phyloP scores from a whole-genome alignment of 2,329 filamentous ascomycete species.

The Coleophoma crateriformis region DNA sequence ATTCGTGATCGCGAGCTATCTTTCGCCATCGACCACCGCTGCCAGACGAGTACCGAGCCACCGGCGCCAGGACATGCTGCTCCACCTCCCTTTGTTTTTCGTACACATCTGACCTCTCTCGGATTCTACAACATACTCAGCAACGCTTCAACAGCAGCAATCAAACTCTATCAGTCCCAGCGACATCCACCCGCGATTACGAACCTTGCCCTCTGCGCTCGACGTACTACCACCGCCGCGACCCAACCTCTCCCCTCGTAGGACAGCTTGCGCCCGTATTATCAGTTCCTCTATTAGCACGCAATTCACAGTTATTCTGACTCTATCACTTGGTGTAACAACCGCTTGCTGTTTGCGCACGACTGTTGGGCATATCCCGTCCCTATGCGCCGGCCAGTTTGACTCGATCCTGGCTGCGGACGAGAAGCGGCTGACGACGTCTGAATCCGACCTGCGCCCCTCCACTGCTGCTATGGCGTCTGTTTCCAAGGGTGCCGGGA shows the following conservation, averaged over 20 bases:
- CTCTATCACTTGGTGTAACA: background rate
- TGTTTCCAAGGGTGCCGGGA: constrained; percentile 13
- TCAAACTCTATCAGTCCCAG: too few relatives aligned
- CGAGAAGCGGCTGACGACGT: background rate
- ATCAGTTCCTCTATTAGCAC: background rate
- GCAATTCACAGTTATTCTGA: background rate
- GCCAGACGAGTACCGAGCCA: too few relatives aligned
- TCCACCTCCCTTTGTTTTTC: too few relatives aligned
- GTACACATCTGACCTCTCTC: too few relatives aligned
- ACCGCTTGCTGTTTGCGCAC: background rate
- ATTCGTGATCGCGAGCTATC: too few relatives aligned
- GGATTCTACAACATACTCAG: too few relatives aligned
- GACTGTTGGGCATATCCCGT: background rate
- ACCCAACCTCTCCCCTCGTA: background rate
- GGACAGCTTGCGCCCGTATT: background rate
- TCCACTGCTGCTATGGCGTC: constrained; percentile 16
- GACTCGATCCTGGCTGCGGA: background rate
- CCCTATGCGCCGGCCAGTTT: background rate
- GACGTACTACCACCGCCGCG: background rate
- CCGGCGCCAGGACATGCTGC: too few relatives aligned
- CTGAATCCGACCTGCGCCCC: background rate
- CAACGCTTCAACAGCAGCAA: too few relatives aligned
- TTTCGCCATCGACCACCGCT: too few relatives aligned
- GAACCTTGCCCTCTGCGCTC: background rate
- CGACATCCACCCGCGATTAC: background rate